A percentile compares a stretch with the other conserved stretches of the same genome.
Evolutionary conservation across 208 protist species (phyloP).

Genomic region (Kentomonas sorsogonicus): DNA sequence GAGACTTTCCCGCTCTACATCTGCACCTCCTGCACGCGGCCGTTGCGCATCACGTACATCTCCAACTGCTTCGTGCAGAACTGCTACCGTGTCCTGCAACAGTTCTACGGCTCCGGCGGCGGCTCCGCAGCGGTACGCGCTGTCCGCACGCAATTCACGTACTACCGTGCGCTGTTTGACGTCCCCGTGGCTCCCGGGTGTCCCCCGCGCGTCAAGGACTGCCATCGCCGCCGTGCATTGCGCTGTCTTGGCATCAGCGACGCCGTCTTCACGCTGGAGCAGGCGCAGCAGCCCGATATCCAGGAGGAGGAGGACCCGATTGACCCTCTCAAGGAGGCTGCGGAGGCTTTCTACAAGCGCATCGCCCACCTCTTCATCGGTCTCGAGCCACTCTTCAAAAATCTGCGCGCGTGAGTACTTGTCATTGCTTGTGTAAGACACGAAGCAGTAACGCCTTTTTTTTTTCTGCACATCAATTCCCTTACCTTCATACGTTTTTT

Average conservation of each 20-base stretch:
- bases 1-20: conserved; percentile 68
- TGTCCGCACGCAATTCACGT: conserved; percentile 78
- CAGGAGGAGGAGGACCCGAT: conserved; percentile 41
- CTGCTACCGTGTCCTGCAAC: conserved; percentile 57
- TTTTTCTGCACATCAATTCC: not conserved
- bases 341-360: conserved; percentile 80
- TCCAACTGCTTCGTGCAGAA: conserved; percentile 77
- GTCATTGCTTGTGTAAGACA: too few relatives aligned
- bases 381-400: conserved; percentile 54
- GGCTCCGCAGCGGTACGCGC: conserved; percentile 45
- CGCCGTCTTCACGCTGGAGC: conserved; percentile 54
- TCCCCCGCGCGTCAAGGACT: conserved; percentile 41
- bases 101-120: conserved; percentile 81
- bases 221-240: conserved; percentile 51
- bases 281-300: conserved; percentile 47
- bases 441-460: not conserved
- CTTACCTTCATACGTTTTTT: not conserved
- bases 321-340: conserved; percentile 59
- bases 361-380: conserved; percentile 80
- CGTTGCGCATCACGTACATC: conserved; percentile 59
- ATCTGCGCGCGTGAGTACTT: not conserved
- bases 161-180: conserved; percentile 85
- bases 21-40: conserved; percentile 53
- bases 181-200: conserved; percentile 78
- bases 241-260: conserved; percentile 67